phyloP scores from a whole-genome alignment of 495 filamentous ascomycete genomes.

The Penicillium riverlandense region DNA sequence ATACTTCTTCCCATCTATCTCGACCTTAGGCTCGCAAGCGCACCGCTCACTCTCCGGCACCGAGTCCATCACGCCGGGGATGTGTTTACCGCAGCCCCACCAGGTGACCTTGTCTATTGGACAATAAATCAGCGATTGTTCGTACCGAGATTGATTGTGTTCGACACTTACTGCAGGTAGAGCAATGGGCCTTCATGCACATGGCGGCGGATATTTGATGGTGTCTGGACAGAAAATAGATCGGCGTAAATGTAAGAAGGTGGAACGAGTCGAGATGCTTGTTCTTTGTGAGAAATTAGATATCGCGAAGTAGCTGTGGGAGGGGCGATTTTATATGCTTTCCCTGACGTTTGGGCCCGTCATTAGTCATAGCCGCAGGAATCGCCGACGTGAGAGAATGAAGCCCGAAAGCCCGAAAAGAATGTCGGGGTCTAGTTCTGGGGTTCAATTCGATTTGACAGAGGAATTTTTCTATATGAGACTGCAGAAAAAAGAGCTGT shows the following conservation, averaged over 20 bases:
- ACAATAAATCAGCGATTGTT: constrained; percentile 1
- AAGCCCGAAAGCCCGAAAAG: constrained; percentile 22
- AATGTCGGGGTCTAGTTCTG: not conserved
- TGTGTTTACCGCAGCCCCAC: constrained; percentile 65
- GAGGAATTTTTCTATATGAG: too few species aligned
- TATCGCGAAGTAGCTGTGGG: not conserved
- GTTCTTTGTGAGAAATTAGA: too few species aligned
- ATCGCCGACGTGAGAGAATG: constrained; percentile 8
- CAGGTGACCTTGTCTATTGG: constrained; percentile 57
- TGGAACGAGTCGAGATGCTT: too few species aligned
- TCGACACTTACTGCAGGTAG: constrained; percentile 37
- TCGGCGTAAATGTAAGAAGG: not conserved
- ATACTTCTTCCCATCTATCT: constrained; percentile 53
- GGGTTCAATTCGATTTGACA: too few species aligned
- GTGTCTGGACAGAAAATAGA: not conserved
- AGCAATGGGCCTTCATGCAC: constrained; percentile 45
- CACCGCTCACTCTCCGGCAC: constrained; percentile 56
- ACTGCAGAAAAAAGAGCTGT: too few species aligned
- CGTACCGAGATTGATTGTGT: too few species aligned
- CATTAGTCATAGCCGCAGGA: constrained; percentile 14
- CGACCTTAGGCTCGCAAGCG: constrained; percentile 53
- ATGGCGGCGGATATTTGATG: constrained; percentile 17
- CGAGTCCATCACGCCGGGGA: constrained; percentile 58
- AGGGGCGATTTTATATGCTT: constrained; percentile 15
- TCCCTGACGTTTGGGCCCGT: not conserved